Evolutionary conservation across 371 early-diverging fungal genomes (phyloP), one percentile per base, ranked within the genome.

Genomic region (Lichtheimia corymbifera): DNA sequence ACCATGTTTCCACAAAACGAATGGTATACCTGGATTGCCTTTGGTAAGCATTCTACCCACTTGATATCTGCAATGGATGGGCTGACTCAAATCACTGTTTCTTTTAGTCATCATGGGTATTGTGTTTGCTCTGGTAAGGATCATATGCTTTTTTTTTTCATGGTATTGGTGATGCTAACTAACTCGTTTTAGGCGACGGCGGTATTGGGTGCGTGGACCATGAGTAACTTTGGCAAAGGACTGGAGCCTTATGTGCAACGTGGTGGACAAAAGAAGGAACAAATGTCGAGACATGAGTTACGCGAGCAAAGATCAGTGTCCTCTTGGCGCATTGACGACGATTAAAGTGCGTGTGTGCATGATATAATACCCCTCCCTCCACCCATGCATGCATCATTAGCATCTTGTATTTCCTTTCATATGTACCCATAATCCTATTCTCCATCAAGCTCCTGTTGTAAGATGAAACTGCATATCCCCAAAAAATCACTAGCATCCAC

Each of bases 21-120:
- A 15, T 81, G 79, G 82, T 74, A 78, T 52, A 74, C 62, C 14
- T 78, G 79, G 77, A 73, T 78, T 53, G 75, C 79, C 50, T 74
- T 81, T 65, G 75, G 82, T 81, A 74, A 66, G 70, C 47, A 59
- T 4, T 2, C 30, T 25, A 24, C 3, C 35, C 22, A 30, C 18
- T 7, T 59, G 22, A 22, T 22, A 22, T 22, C 22, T 15, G 58
- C 22, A 2, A 49, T 5, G 13, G 24, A 11, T 6, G 22, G 25
- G 14, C 13, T 15, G 0, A 50, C 18, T 51, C 15, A 51, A 51
- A 22, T 18, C n/a, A 1, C 13, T 53, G 3, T 3, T 53, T 50
- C 25, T 40, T 28, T 68, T 6, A 81, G 81, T 78, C 41, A 43
- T 71, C 12, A 47, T 81, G 9, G 76, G 78, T 28, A 65, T 77